phyloP scores from a whole-genome alignment of 2,329 filamentous ascomycete species.

The Fragosphaeria purpurea region DNA sequence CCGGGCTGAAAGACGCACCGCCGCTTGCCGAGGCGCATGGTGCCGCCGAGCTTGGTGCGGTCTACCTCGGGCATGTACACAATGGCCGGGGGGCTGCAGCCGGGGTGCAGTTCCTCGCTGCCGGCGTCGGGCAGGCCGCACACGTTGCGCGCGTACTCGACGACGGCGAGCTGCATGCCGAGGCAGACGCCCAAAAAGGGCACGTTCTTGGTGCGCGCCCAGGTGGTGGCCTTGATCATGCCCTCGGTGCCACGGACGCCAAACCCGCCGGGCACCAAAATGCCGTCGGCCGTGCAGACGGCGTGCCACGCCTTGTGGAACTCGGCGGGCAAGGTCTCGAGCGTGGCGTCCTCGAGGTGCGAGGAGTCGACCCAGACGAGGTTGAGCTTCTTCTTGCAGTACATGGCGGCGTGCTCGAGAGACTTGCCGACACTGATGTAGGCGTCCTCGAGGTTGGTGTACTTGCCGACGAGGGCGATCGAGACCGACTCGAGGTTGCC shows the following conservation, averaged over 20 bases:
- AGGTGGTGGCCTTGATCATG: neutral
- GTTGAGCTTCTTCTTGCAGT: conserved; percentile 67
- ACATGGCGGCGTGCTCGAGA: conserved; percentile 86
- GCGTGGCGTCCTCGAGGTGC: conserved; percentile 62
- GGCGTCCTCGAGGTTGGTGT: conserved; percentile 72
- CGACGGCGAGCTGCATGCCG: conserved; percentile 86
- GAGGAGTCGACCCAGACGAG: conserved; percentile 78
- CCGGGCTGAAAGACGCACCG: conserved; percentile 59
- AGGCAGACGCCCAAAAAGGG: conserved; percentile 87
- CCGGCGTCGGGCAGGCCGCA: conserved; percentile 50
- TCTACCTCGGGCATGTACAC: conserved; percentile 79
- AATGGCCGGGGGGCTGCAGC: conserved; percentile 59
- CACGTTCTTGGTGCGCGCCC: conserved; percentile 32
- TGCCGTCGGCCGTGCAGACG: conserved; percentile 58
- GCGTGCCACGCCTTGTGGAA: conserved; percentile 82
- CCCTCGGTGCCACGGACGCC: conserved; percentile 75
- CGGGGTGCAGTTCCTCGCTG: conserved; percentile 44
- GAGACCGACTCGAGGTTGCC: conserved; percentile 56
- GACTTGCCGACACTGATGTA: conserved; percentile 72
- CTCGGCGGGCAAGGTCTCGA: conserved; percentile 52
- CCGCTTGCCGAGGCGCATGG: conserved; percentile 66
- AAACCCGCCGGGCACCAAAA: conserved; percentile 68
- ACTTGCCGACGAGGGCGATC: conserved; percentile 90
- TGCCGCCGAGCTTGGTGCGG: conserved; percentile 59
- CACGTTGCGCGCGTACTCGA: conserved; percentile 74